These are phyloP conservation scores for Thelonectria olida DNA, from an alignment of 2,329 filamentous ascomycete species.

Conservation along the genomic window DNA sequence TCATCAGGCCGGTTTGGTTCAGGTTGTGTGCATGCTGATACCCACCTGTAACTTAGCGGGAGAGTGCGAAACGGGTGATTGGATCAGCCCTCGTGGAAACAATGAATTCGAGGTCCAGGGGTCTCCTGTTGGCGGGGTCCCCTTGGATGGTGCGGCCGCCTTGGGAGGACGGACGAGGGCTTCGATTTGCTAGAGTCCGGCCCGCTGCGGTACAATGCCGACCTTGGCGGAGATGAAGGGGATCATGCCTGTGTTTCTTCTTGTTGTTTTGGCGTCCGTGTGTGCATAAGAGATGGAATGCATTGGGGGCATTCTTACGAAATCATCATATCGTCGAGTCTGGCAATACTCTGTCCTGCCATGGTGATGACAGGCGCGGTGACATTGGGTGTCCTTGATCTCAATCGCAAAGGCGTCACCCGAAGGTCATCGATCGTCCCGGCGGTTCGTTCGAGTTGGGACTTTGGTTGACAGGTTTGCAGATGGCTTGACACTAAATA, in stretches of 20 bases:
- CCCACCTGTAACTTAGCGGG: slow-evolving; percentile 21
- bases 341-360: background rate
- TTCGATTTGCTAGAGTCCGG: background rate
- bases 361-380: background rate
- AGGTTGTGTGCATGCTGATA: slow-evolving; percentile 17
- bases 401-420: background rate
- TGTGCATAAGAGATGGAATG: background rate
- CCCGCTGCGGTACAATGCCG: background rate
- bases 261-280: background rate
- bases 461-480: background rate
- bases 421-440: background rate
- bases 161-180: background rate
- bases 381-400: background rate
- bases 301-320: background rate
- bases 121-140: background rate
- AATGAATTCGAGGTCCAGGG: background rate
- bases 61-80: background rate
- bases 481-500: background rate
- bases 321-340: no score
- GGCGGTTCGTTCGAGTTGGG: background rate
- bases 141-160: slow-evolving; percentile 1
- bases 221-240: slow-evolving; percentile 4
- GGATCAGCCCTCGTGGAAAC: background rate
- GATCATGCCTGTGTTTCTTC: background rate
- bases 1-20: background rate